A percentile compares a stretch with the other conserved stretches of the same genome.
phyloP scores from a whole-genome alignment of 2,329 filamentous ascomycete species.

The Coleophoma eucalyptorum region DNA sequence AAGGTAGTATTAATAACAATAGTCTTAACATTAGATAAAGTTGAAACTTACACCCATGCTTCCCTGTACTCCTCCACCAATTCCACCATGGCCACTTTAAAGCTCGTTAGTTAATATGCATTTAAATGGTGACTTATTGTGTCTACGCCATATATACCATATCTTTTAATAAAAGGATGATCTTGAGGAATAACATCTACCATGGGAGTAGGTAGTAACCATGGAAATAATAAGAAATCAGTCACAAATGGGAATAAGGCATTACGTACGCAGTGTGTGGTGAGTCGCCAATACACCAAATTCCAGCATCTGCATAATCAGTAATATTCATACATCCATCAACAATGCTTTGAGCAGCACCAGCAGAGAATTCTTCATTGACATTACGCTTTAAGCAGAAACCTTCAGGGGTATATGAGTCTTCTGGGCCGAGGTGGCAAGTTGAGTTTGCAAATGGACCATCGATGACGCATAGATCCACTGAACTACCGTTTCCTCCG shows the following conservation, averaged over 20 bases:
- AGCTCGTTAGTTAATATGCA: not conserved
- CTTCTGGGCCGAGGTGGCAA: not conserved
- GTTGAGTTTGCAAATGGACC: slow-evolving; percentile 1
- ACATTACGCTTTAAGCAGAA: not conserved
- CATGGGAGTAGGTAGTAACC: too few species aligned
- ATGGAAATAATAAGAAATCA: not conserved
- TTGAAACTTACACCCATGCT: not conserved
- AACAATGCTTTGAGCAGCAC: not conserved
- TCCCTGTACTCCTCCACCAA: not conserved
- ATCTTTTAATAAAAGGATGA: too few species aligned
- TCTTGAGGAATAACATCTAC: too few species aligned
- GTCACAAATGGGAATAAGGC: not conserved
- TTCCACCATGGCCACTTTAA: not conserved
- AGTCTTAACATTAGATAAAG: not conserved
- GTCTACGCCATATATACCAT: too few species aligned
- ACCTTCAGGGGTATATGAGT: not conserved
- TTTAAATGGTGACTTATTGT: too few species aligned
- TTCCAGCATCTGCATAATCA: not conserved
- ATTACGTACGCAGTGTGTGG: not conserved
- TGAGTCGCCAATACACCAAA: not conserved
- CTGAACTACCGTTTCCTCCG: not conserved
- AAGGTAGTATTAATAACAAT: not conserved
- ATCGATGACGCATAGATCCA: not conserved
- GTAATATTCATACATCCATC: not conserved
- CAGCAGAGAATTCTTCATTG: not conserved